Evolutionary conservation across 2,329 filamentous ascomycete genomes (phyloP).

Genomic region (Calonectria pauciramosa): DNA sequence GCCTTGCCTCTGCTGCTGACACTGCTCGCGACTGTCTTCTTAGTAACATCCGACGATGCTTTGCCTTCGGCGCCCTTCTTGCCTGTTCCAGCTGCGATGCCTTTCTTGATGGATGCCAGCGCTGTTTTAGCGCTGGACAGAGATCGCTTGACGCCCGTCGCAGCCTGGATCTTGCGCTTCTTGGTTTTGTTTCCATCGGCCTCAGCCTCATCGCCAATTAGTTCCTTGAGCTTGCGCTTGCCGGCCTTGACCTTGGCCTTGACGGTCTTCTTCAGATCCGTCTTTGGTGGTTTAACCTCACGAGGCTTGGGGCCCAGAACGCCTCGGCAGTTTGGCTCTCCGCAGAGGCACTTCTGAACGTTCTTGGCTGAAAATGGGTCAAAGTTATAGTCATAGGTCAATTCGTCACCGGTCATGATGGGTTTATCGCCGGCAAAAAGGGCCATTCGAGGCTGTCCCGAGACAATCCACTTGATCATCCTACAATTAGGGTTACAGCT

Average conservation of each 20-base stretch:
- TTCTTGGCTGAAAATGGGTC: conserved; percentile 79
- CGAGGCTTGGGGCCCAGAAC: conserved; percentile 74
- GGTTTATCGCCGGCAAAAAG: conserved; percentile 92
- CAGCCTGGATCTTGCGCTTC: conserved; percentile 56
- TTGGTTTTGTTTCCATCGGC: conserved; percentile 61
- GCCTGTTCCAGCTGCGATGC: conserved; percentile 49
- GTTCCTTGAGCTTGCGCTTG: conserved; percentile 70
- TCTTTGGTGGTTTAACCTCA: conserved; percentile 65
- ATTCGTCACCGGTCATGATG: conserved; percentile 94
- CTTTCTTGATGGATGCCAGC: conserved; percentile 53
- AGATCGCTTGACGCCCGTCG: conserved; percentile 51
- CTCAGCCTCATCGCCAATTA: conserved; percentile 59
- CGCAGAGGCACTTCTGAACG: conserved; percentile 76
- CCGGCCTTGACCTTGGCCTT: conserved; percentile 61
- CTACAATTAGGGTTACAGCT: conserved; percentile 96
- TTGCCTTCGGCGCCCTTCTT: conserved; percentile 43
- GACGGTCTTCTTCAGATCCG: conserved; percentile 55
- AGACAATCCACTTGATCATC: conserved; percentile 98
- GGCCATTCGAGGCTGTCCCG: conserved; percentile 94
- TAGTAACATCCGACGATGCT: conserved; percentile 8
- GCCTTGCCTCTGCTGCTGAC: conserved; percentile 6
- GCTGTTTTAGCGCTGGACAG: conserved; percentile 54
- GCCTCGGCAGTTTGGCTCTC: conserved; percentile 73
- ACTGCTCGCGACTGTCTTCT: neutral
- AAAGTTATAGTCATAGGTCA: conserved; percentile 93